phyloP scores from a whole-genome alignment of 148 eudicot species.

The Rhododendron kiyosumense region DNA sequence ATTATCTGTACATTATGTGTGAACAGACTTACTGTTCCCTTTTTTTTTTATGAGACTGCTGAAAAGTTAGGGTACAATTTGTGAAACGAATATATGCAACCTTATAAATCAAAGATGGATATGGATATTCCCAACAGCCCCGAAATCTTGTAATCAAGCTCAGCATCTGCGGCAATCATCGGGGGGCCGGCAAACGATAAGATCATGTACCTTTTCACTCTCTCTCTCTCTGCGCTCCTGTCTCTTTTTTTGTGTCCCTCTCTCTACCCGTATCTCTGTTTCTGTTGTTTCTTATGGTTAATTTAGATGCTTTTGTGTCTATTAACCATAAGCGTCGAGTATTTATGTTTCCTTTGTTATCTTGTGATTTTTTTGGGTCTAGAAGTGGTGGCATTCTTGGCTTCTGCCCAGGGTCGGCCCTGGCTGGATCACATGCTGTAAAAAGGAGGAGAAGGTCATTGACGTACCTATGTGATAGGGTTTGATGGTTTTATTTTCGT shows the following conservation, averaged over 20 bases:
- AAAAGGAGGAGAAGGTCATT: not conserved
- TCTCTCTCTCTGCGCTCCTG: not conserved
- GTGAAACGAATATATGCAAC: no score
- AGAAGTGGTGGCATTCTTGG: not conserved
- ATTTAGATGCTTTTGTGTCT: not conserved
- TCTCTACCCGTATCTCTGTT: not conserved
- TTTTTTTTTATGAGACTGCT: no score
- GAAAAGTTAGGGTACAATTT: no score
- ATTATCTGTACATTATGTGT: no score
- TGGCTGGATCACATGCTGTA: not conserved
- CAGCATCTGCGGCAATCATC: not conserved
- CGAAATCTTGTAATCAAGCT: not conserved
- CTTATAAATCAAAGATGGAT: no score
- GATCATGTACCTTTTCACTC: not conserved
- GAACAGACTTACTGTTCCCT: no score
- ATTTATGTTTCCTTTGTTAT: not conserved
- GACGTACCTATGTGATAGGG: not conserved
- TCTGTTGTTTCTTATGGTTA: not conserved
- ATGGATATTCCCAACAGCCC: not conserved
- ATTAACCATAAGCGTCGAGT: not conserved
- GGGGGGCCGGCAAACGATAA: not conserved
- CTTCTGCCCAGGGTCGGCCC: not conserved
- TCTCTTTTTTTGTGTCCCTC: not conserved
- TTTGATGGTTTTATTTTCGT: not conserved
- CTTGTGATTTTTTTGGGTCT: not conserved